Conservation (phyloP, 83 land plant genomes). For the Larix sibirica region DNA sequence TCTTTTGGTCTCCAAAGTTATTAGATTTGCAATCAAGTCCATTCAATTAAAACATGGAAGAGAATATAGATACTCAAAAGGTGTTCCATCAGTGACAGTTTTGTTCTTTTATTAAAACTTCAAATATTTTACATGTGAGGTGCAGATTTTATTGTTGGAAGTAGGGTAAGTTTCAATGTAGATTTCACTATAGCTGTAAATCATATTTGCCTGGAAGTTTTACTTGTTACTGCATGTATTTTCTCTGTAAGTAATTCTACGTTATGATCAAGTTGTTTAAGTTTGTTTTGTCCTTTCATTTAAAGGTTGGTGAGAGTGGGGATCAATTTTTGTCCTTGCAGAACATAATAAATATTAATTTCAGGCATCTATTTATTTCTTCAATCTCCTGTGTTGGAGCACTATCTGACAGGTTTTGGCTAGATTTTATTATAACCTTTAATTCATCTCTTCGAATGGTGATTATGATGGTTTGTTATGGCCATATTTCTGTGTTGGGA, state of each 20-base stretch:
- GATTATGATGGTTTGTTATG: background rate
- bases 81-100: background rate
- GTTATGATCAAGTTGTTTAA: background rate
- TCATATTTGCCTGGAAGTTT: background rate
- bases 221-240: background rate
- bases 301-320: background rate
- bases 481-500: background rate
- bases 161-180: background rate
- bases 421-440: background rate
- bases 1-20: too few species aligned
- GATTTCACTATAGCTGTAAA: background rate
- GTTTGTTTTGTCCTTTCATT: background rate
- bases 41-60: background rate
- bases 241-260: background rate
- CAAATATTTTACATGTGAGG: background rate
- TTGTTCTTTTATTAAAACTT: background rate
- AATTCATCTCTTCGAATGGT: background rate
- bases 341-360: background rate
- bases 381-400: background rate
- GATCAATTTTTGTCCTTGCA: background rate
- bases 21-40: background rate
- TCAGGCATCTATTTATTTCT: background rate
- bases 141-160: background rate
- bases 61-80: too few species aligned
- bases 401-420: background rate